Base-by-base conservation (phyloP, 1,284 basidiomycete species). In the Mycena sp. region DNA sequence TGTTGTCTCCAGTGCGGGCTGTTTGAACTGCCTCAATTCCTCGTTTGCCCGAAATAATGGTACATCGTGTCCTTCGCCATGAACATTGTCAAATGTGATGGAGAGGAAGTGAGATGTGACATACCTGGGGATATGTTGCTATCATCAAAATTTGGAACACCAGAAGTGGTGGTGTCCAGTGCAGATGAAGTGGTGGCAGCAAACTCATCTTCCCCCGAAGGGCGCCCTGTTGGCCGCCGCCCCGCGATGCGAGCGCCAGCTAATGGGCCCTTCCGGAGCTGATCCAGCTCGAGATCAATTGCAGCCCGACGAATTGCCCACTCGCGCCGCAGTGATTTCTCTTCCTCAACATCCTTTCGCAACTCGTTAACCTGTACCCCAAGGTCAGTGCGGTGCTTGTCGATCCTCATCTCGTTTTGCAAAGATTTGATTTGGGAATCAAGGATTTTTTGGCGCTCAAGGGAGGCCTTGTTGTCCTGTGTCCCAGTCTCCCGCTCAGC, bases 301-400 rank as follows among this genome's bases (percentile, higher is more conserved):
- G 19, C 32, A 14, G 32, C 21, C 12, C 49, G 49, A 16, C 49
- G 49, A 38, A 38, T 11, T 23, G 17, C 26, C 49, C 49, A 51
- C 35, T 51, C 49, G 32, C 49, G 49, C 7, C 49, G 49, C 12
- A 51, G 21, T 16, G 49, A 35, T 21, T 38, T 51, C 23, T 51
- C 49, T 4, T 25, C 49, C 19, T 35, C 44, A 30, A 51, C 29
- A n/a, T 55, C 60, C 10, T 11, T 25, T 3, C 60, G 52, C 30
- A 61, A 19, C 17, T 6, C 26, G 12, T 30, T 49, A 6, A 61
- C 28, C 41, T 30, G 12, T 35, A 48, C 44, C 45, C 25, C 21
- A 16, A 61, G 32, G 32, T 61, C 60, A 25, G 17, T 25, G 12
- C 60, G 52, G 37, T 37, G 29, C 21, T 55, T 55, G 37, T 61